These are phyloP conservation scores for Suhomyces bribrorum DNA, from an alignment of 1,139 yeast genomes.

Conservation along the genomic window DNA sequence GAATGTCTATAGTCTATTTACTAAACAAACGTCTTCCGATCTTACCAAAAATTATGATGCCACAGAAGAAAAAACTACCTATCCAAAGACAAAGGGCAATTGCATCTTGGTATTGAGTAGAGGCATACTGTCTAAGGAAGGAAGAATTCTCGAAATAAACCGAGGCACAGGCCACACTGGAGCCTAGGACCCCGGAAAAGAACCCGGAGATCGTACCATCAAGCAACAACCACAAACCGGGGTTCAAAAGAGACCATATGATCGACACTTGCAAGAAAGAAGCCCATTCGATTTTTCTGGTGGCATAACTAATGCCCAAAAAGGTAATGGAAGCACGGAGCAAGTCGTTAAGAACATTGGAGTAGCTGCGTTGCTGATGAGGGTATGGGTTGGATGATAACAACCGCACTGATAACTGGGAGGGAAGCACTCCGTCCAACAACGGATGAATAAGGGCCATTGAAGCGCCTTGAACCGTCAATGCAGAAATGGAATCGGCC, in stretches of 20 bases:
- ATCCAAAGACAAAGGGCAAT: constrained; percentile 51
- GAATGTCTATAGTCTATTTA: constrained; percentile 5
- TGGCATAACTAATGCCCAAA: constrained; percentile 81
- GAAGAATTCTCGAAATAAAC: constrained; percentile 34
- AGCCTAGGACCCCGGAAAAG: constrained; percentile 45
- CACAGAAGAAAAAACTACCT: constrained; percentile 67
- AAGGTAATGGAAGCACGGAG: constrained; percentile 70
- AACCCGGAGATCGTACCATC: constrained; percentile 77
- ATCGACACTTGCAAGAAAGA: constrained; percentile 74
- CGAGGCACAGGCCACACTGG: constrained; percentile 41
- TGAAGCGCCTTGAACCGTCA: constrained; percentile 54
- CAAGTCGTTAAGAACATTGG: constrained; percentile 39
- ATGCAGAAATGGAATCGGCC: constrained; percentile 30
- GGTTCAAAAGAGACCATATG: constrained; percentile 74
- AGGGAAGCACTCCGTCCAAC: constrained; percentile 52
- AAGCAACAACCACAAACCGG: constrained; percentile 76
- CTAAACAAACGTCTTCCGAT: constrained; percentile 59
- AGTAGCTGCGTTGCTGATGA: constrained; percentile 22
- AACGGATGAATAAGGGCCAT: constrained; percentile 67
- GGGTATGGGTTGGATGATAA: constrained; percentile 30
- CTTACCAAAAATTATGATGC: constrained; percentile 69
- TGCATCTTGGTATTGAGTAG: constrained; percentile 24
- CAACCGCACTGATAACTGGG: constrained; percentile 25
- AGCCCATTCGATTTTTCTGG: constrained; percentile 78
- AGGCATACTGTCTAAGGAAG: constrained; percentile 19